Evolutionary conservation across 441 rosid species (phyloP).

Genomic region (Geranium incanum): DNA sequence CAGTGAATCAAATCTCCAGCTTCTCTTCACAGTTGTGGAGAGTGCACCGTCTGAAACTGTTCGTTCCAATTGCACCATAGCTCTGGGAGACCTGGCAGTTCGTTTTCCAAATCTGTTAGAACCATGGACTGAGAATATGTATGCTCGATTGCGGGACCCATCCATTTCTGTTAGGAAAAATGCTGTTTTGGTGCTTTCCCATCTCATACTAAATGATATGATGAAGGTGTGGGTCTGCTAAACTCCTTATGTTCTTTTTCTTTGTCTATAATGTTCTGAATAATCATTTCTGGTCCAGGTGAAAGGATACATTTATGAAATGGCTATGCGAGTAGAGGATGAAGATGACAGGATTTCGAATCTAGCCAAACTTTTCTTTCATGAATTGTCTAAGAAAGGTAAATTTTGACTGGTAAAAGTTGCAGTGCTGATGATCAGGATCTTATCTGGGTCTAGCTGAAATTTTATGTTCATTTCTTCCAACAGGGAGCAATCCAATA

Average conservation of each 20-base stretch:
- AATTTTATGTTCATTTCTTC: slow-evolving; percentile 13
- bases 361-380: slow-evolving; percentile 87
- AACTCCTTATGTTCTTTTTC: slow-evolving; percentile 7
- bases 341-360: slow-evolving; percentile 80
- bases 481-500: slow-evolving; percentile 88
- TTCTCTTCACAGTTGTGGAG: slow-evolving; percentile 95
- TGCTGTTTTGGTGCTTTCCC: slow-evolving; percentile 97
- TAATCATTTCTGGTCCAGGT: slow-evolving; percentile 48
- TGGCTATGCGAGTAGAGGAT: slow-evolving; percentile 84
- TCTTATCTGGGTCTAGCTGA: slow-evolving; percentile 14
- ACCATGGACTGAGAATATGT: slow-evolving; percentile 98
- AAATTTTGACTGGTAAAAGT: slow-evolving; percentile 8
- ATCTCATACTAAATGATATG: slow-evolving; percentile 98
- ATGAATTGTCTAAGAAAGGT: slow-evolving; percentile 98
- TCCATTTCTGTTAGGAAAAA: slow-evolving; percentile 87
- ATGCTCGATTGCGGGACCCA: slow-evolving; percentile 70
- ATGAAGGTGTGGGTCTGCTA: slow-evolving; percentile 67
- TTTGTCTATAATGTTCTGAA: slow-evolving; percentile 14
- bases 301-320: slow-evolving; percentile 89
- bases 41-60: slow-evolving; percentile 86
- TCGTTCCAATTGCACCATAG: slow-evolving; percentile 89
- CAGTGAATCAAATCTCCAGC: slow-evolving; percentile 93
- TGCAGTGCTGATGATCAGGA: not conserved
- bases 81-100: slow-evolving; percentile 96
- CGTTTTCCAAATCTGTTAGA: slow-evolving; percentile 92